phyloP scores from a whole-genome alignment of 768 basidiomycete species.

The Termitomyces sp. region DNA sequence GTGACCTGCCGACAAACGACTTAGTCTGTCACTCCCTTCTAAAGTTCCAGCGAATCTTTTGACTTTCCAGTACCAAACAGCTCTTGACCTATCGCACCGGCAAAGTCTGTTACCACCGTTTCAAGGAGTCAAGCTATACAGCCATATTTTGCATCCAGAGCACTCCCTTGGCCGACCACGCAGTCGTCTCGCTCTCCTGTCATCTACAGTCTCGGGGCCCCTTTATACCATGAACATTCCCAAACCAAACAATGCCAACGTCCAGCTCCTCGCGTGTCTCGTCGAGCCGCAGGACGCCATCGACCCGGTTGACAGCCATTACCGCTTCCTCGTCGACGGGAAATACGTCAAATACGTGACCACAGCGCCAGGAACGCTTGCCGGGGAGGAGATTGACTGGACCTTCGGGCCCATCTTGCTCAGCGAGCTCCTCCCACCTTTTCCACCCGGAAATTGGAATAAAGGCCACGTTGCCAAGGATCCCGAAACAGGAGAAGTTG shows the following conservation, averaged over 20 bases:
- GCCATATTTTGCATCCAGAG: neutral
- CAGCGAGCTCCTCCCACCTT: neutral
- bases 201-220: no score
- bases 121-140: neutral
- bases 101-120: neutral
- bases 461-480: neutral
- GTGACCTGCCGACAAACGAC: no score
- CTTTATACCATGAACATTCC: neutral
- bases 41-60: no score
- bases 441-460: neutral
- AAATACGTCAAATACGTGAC: conserved; percentile 1
- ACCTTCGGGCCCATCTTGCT: neutral
- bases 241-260: neutral
- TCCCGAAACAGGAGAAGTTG: neutral
- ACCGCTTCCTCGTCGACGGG: neutral
- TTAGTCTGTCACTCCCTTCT: no score
- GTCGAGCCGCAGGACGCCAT: neutral
- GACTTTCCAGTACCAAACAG: no score
- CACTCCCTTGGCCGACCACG: neutral
- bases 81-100: no score
- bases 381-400: neutral
- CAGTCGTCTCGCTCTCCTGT: neutral
- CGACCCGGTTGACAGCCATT: neutral
- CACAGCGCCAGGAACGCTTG: neutral
- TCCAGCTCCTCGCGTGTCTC: neutral